phyloP scores from a whole-genome alignment of 306 rosid genomes.

The Vigna nakashimae region DNA sequence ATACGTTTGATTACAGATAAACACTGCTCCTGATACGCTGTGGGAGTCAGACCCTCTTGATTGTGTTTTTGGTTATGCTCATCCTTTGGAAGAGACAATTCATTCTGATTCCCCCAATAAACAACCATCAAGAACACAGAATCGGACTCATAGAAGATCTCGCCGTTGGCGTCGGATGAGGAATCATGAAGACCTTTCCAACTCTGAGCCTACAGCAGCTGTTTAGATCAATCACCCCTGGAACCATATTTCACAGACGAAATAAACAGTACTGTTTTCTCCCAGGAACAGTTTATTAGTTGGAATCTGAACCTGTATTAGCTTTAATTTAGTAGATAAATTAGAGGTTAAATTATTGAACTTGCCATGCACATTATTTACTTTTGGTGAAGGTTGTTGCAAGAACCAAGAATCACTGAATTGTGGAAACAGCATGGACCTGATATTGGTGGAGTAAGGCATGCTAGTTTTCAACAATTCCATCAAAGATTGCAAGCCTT shows the following conservation, averaged over 20 bases:
- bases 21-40: constrained; percentile 45
- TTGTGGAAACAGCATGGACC: too few species aligned
- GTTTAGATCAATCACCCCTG: not conserved
- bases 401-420: too few species aligned
- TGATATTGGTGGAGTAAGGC: too few species aligned
- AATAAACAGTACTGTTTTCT: not conserved
- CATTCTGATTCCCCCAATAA: constrained; percentile 49
- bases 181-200: constrained; percentile 47
- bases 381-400: too few species aligned
- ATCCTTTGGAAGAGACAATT: constrained; percentile 59
- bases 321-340: not conserved
- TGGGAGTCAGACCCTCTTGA: constrained; percentile 75
- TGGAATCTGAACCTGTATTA: not conserved
- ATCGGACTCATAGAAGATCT: constrained; percentile 63
- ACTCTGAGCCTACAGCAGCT: constrained; percentile 34
- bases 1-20: constrained; percentile 50
- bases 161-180: constrained; percentile 71
- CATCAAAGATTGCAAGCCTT: too few species aligned
- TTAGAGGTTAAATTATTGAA: too few species aligned
- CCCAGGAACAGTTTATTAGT: not conserved
- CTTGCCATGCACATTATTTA: too few species aligned
- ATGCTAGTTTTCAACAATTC: too few species aligned
- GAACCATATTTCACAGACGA: not conserved
- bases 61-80: constrained; percentile 61
- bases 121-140: constrained; percentile 47